These are phyloP conservation scores for Candida qinlingensis DNA, from an alignment of 805 yeast species.

Conservation along the genomic window DNA sequence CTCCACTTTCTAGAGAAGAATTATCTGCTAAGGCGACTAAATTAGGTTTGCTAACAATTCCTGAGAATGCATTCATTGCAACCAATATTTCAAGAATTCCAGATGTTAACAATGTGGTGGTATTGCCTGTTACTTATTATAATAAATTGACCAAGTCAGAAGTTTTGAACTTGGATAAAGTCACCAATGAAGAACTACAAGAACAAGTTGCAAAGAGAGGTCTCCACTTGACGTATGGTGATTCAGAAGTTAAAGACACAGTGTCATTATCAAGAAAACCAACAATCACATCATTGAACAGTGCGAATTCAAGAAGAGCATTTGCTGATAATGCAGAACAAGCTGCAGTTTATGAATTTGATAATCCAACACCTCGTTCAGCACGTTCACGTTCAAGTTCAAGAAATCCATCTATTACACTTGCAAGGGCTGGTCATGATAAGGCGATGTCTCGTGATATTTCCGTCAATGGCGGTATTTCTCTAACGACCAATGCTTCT, in stretches of 20 bases:
- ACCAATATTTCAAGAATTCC: conserved; percentile 54
- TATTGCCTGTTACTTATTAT: conserved; percentile 61
- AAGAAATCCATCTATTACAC: conserved; percentile 7
- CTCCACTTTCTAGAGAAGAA: conserved; percentile 17
- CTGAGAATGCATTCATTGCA: conserved; percentile 54
- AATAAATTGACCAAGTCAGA: conserved; percentile 47
- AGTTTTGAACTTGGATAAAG: conserved; percentile 37
- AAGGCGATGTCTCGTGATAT: conserved; percentile 13
- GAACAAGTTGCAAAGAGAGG: conserved; percentile 48
- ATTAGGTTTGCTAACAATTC: conserved; percentile 48
- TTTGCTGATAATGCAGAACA: conserved; percentile 26
- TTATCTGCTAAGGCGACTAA: conserved; percentile 37
- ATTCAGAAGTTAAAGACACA: conserved; percentile 14
- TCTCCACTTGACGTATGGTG: conserved; percentile 25
- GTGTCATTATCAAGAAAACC: conserved; percentile 15
- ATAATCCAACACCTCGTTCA: conserved; percentile 16
- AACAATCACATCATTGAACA: conserved; percentile 20
- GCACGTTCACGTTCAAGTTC: conserved; percentile 17
- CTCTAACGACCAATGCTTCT: conserved; percentile 53
- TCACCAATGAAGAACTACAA: conserved; percentile 39
- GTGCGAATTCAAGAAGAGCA: conserved; percentile 21
- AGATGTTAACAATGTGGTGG: conserved; percentile 52
- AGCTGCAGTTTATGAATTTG: conserved; percentile 26
- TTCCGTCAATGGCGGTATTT: conserved; percentile 32
- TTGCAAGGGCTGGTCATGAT: conserved; percentile 15